Evolutionary conservation across 768 basidiomycete genomes (phyloP).

Genomic region (Peribolospora baueri): DNA sequence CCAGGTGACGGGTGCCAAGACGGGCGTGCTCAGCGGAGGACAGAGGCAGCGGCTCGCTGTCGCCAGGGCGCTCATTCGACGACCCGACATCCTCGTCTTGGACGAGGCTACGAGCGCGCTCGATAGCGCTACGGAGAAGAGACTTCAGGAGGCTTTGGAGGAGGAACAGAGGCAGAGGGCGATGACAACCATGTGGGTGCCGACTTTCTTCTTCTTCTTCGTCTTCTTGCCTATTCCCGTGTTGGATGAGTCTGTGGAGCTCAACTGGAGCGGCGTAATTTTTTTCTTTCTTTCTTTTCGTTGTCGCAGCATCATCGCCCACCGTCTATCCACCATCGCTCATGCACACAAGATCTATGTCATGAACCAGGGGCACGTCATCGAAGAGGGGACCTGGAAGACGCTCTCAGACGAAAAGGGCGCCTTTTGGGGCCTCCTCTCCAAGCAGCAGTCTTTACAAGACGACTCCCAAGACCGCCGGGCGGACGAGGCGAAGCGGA

Average conservation of each 20-base stretch:
- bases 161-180: constrained; percentile 4
- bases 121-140: constrained; percentile 3
- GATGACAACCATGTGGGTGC: constrained; percentile 8
- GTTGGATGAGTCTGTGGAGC: no score
- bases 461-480: not conserved
- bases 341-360: constrained; percentile 15
- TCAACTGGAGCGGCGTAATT: no score
- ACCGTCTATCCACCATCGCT: constrained; percentile 5
- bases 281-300: not conserved
- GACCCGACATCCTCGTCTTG: constrained; percentile 5
- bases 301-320: constrained; percentile 1
- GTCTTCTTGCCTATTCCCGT: no score
- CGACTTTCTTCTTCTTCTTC: no score
- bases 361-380: constrained; percentile 11
- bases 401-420: constrained; percentile 9
- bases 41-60: constrained; percentile 12
- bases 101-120: constrained; percentile 9
- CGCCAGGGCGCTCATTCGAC: constrained; percentile 8
- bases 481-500: not conserved
- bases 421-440: constrained; percentile 1
- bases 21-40: constrained; percentile 18
- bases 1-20: constrained; percentile 13
- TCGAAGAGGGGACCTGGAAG: constrained; percentile 15
- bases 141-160: constrained; percentile 3
- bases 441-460: not conserved